These are phyloP conservation scores for Sarocladiaceae sp. DNA, from an alignment of 2,329 filamentous ascomycete genomes.

Conservation along the genomic window DNA sequence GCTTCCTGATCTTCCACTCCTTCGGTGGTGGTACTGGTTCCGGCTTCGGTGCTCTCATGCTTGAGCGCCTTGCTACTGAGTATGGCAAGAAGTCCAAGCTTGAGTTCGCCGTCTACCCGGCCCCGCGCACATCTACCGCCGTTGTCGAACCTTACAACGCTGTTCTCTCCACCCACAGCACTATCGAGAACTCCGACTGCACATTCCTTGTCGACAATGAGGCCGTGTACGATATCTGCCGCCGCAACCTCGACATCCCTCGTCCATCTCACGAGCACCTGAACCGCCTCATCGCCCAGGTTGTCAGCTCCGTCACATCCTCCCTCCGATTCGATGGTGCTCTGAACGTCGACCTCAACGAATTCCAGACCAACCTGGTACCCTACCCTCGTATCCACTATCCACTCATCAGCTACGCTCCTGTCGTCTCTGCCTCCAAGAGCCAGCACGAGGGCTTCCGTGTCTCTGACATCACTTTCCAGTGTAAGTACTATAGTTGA, in stretches of 20 bases:
- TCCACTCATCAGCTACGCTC: slow-evolving; percentile 68
- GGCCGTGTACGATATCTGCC: slow-evolving; percentile 72
- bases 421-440: slow-evolving; percentile 68
- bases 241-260: slow-evolving; percentile 65
- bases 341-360: slow-evolving; percentile 70
- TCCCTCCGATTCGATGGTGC: slow-evolving; percentile 69
- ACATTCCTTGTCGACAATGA: slow-evolving; percentile 75
- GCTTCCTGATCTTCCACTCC: slow-evolving; percentile 72
- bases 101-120: slow-evolving; percentile 69
- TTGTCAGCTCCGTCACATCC: slow-evolving; percentile 71
- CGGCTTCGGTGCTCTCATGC: slow-evolving; percentile 67
- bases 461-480: slow-evolving; percentile 71
- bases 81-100: slow-evolving; percentile 77
- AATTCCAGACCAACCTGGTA: slow-evolving; percentile 75
- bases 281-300: slow-evolving; percentile 69
- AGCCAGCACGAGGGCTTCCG: slow-evolving; percentile 86
- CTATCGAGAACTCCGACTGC: slow-evolving; percentile 74
- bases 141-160: slow-evolving; percentile 74
- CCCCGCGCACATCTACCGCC: slow-evolving; percentile 64
- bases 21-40: slow-evolving; percentile 71
- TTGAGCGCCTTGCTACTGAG: slow-evolving; percentile 69
- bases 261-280: slow-evolving; percentile 68
- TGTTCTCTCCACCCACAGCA: slow-evolving; percentile 70
- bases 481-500: slow-evolving; percentile 49
- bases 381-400: slow-evolving; percentile 73